These are phyloP conservation scores for Nissolia schottii DNA, from an alignment of 306 rosid species.

Conservation along the genomic window DNA sequence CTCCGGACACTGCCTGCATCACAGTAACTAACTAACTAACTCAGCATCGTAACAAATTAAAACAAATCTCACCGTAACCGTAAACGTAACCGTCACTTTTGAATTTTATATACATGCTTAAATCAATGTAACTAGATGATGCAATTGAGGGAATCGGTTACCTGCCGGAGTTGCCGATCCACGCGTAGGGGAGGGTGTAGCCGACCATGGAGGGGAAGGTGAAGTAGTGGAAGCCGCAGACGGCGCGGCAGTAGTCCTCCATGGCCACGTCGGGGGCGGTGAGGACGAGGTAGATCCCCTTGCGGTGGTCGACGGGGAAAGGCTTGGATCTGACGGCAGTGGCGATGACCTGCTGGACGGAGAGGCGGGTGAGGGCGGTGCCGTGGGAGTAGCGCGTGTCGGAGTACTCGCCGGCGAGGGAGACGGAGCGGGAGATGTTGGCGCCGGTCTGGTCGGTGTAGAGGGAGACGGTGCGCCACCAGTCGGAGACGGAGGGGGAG, in stretches of 20 bases:
- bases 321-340: constrained; percentile 66
- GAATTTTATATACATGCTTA: too few species aligned
- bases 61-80: too few species aligned
- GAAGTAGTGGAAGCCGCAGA: constrained; percentile 91
- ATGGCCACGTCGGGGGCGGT: constrained; percentile 65
- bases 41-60: too few species aligned
- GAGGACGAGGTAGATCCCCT: constrained; percentile 72
- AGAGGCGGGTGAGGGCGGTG: constrained; percentile 53
- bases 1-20: constrained; percentile 84
- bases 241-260: constrained; percentile 89
- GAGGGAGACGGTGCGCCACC: constrained; percentile 82
- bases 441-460: constrained; percentile 93
- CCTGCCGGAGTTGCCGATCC: constrained; percentile 87
- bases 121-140: too few species aligned
- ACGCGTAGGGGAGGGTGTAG: constrained; percentile 81
- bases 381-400: constrained; percentile 67
- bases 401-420: constrained; percentile 61
- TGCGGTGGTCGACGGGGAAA: constrained; percentile 71
- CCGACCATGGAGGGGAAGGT: constrained; percentile 91
- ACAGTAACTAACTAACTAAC: too few species aligned
- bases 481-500: constrained; percentile 72
- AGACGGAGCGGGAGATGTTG: constrained; percentile 65
- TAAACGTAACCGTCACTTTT: too few species aligned
- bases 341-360: constrained; percentile 71
- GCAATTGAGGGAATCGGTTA: too few species aligned